Evolutionary conservation across 352 stramenopile species (phyloP), one percentile per base, ranked within the genome.

Genomic region (Phytophthora rubi): DNA sequence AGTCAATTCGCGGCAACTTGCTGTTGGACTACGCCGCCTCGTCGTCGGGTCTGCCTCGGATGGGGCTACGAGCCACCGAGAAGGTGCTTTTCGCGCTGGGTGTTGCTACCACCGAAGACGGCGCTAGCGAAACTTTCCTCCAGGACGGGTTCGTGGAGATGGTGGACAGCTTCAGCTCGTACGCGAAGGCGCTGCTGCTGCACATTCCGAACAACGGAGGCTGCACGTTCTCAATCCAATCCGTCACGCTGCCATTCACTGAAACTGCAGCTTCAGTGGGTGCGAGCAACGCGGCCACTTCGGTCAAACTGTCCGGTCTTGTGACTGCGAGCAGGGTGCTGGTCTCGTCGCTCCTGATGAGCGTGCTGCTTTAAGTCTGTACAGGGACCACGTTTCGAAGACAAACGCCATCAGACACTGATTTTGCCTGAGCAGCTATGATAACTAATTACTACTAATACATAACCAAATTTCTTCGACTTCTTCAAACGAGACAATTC

Each of bases 1-100:
- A 83, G 51, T 89, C 75, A 21, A 53, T 89, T 33, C 56, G 53
- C 6, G 68, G 62, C 8, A 47, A 68, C 12, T 35, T 62, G 10
- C 16, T 85, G 10, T 6, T 83, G 15, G 47, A 65, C 9, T 88
- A 74, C 53, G 45, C 71, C 30, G 61, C 58, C 0, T 61, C 66
- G 6, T 44, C 47, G 0, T 35, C 62, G 13, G 75, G 71, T 35
- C n/a, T 81, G 21, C 59, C 69, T 5, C 74, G 86, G 76, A 78
- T 68, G 7, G 56, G 26, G 3, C 8, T 78, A 0, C 55, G 49
- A 26, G 28, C 61, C 8, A 23, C 68, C 0, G 76, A 82, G 18
- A 63, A 72, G 5, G 13, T 76, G 2, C 52, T 70, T 12, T 28
- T 53, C 3, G 44, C 30, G 15, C 13, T 72, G 28, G 57, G 59